A percentile compares a stretch with the other conserved stretches of the same genome.
Conservation (phyloP, 257 asterid genomes). For the Gynochthodes officinalis region DNA sequence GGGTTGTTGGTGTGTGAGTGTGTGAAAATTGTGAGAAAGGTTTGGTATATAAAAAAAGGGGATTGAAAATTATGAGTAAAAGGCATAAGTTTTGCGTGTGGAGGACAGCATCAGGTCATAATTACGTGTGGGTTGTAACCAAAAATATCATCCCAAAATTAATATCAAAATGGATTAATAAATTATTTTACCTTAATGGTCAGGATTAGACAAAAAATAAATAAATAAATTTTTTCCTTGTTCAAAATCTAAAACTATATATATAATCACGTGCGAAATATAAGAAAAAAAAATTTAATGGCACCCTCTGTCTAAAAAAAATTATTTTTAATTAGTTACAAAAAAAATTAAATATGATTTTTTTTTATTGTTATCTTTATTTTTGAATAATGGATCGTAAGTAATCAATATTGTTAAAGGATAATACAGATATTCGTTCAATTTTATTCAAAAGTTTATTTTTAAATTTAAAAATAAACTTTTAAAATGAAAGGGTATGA, state of each 20-base stretch:
- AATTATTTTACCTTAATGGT: background rate
- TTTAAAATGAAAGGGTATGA: too few relatives aligned
- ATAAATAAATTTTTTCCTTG: background rate
- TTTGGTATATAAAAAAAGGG: slow-evolving; percentile 1
- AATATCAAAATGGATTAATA: background rate
- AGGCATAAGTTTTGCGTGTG: slow-evolving; percentile 6
- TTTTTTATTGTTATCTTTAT: too few relatives aligned
- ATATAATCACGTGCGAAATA: too few relatives aligned
- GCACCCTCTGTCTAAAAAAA: too few relatives aligned
- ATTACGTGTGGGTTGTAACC: slow-evolving; percentile 4
- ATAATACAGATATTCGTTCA: too few relatives aligned
- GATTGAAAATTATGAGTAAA: background rate
- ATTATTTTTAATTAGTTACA: too few relatives aligned
- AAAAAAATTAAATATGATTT: too few relatives aligned
- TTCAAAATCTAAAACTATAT: background rate
- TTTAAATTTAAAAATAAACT: too few relatives aligned
- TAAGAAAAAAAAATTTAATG: too few relatives aligned
- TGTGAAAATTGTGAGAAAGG: background rate
- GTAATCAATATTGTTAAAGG: too few relatives aligned
- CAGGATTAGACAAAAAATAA: background rate
- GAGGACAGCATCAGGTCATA: background rate
- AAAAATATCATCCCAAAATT: background rate
- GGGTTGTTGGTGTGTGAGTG: slow-evolving; percentile 6
- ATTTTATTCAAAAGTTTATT: too few relatives aligned
- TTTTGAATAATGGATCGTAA: too few relatives aligned